Evolutionary conservation across 192 early-diverging fungal genomes (phyloP).

Genomic region (Linnemannia elongata): DNA sequence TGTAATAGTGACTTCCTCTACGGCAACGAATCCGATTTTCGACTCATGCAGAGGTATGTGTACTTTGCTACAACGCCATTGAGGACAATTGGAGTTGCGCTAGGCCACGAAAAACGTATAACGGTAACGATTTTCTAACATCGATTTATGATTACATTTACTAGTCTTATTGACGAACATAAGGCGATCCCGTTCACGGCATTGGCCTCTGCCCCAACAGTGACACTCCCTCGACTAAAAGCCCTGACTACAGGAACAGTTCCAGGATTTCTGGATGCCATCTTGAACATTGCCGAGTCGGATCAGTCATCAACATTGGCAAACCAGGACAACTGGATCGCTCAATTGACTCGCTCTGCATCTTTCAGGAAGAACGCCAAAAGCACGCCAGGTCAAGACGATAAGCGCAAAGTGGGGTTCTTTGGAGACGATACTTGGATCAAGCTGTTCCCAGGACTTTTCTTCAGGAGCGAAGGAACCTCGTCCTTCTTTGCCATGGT

Average conservation of each 20-base stretch:
- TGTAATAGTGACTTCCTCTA: conserved; percentile 76
- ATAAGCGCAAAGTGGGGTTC: conserved; percentile 73
- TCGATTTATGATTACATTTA: conserved; percentile 39
- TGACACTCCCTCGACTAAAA: conserved; percentile 86
- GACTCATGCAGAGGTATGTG: conserved; percentile 69
- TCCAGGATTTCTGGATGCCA: conserved; percentile 86
- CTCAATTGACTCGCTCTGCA: conserved; percentile 64
- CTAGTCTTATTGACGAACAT: conserved; percentile 64
- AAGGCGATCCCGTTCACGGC: conserved; percentile 68
- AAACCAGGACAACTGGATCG: conserved; percentile 83
- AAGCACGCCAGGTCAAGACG: conserved; percentile 10
- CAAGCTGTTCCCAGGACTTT: conserved; percentile 81
- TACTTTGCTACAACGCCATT: background rate
- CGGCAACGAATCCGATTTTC: conserved; percentile 73
- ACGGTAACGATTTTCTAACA: background rate
- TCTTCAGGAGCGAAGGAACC: conserved; percentile 72
- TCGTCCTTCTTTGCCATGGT: conserved; percentile 78
- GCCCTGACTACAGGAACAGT: conserved; percentile 82
- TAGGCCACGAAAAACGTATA: background rate
- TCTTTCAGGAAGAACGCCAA: conserved; percentile 19
- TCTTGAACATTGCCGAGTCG: conserved; percentile 84
- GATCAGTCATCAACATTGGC: conserved; percentile 70
- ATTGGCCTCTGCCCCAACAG: conserved; percentile 76
- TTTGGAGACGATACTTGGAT: conserved; percentile 98
- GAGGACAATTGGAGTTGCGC: conserved; percentile 5